Conservation (phyloP, 75 land plant genomes). For the Pinus tabuliformis region DNA sequence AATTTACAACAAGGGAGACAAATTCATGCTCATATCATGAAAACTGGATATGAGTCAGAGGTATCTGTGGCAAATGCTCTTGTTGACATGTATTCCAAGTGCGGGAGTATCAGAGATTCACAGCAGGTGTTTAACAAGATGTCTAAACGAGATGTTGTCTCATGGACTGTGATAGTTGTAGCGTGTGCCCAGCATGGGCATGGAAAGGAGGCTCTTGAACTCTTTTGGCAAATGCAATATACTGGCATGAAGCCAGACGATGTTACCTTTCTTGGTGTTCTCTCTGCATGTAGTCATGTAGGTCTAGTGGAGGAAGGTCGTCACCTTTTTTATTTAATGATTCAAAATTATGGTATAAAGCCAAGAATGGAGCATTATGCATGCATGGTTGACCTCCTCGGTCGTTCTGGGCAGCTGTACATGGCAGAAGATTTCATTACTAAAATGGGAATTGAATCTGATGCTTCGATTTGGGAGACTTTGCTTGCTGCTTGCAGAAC, state of each 20-base stretch:
- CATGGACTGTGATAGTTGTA: conserved; percentile 58
- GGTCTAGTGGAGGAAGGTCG: conserved; percentile 41
- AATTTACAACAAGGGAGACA: background rate
- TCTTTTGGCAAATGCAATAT: conserved; percentile 30
- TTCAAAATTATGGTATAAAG: conserved; percentile 23
- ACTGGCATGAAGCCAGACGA: conserved; percentile 37
- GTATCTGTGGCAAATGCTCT: background rate
- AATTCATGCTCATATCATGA: background rate
- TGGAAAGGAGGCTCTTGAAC: conserved; percentile 26
- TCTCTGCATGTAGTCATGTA: conserved; percentile 57
- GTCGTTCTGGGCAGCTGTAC: conserved; percentile 33
- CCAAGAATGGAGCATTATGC: conserved; percentile 48
- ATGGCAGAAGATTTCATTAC: conserved; percentile 36
- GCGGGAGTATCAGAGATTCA: conserved; percentile 48
- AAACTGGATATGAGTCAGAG: background rate
- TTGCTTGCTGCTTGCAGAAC: conserved; percentile 51
- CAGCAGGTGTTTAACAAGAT: conserved; percentile 23
- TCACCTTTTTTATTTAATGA: conserved; percentile 33
- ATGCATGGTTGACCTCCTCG: conserved; percentile 49
- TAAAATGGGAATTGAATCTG: conserved; percentile 33
- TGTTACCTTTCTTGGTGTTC: conserved; percentile 41
- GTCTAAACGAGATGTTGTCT: conserved; percentile 8
- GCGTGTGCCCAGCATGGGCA: conserved; percentile 40
- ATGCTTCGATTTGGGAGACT: conserved; percentile 40
- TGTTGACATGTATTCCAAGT: conserved; percentile 39